A percentile compares a stretch with the other conserved stretches of the same genome.
Conservation (phyloP, 2,329 filamentous ascomycete species). For the Colletotrichum chrysophilum region DNA sequence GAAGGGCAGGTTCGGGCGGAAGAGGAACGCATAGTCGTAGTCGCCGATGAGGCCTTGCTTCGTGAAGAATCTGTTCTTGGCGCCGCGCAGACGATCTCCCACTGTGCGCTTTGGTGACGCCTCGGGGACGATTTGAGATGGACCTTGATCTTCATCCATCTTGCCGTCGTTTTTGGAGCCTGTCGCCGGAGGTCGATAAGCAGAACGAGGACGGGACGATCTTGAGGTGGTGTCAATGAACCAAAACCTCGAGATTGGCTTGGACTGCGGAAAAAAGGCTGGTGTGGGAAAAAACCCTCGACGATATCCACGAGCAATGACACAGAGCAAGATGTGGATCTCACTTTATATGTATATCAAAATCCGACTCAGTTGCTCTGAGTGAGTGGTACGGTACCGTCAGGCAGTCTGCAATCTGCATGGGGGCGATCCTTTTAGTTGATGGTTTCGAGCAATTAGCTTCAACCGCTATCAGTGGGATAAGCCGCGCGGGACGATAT, state of each 20-base stretch:
- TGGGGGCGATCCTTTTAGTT: conserved; percentile 16
- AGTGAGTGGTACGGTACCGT: not conserved
- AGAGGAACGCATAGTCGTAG: conserved; percentile 92
- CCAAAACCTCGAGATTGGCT: not conserved
- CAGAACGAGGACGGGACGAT: not conserved
- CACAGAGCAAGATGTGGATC: not conserved
- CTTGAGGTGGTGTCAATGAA: not conserved
- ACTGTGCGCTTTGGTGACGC: conserved; percentile 35
- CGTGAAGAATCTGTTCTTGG: conserved; percentile 54
- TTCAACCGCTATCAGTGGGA: conserved; percentile 14
- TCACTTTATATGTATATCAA: not conserved
- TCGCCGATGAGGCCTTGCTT: conserved; percentile 79
- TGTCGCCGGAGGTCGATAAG: not conserved
- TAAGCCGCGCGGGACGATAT: conserved; percentile 11
- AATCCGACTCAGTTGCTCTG: not conserved
- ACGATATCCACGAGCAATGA: not conserved
- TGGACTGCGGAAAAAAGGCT: not conserved
- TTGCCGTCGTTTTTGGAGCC: not conserved
- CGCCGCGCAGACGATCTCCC: conserved; percentile 30
- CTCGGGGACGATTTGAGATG: conserved; percentile 52
- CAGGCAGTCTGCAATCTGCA: not conserved
- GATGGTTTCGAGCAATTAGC: conserved; percentile 20
- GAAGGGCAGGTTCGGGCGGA: conserved; percentile 83
- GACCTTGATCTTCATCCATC: conserved; percentile 64
- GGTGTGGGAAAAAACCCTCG: not conserved